Evolutionary conservation across 345 rosid species (phyloP).

Genomic region (Murraya paniculata): DNA sequence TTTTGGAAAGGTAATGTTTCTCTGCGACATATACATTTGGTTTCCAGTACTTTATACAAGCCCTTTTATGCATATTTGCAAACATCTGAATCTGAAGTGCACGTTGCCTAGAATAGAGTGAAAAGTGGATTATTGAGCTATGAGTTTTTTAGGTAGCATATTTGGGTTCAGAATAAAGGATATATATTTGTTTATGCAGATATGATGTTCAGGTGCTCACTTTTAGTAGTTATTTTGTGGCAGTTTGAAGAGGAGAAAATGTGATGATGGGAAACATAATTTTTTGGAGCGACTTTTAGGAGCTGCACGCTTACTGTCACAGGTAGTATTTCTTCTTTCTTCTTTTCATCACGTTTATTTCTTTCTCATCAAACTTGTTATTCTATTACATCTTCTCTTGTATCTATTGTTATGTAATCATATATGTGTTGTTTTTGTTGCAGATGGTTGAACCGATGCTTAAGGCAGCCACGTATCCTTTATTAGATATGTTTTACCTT

Average conservation of each 20-base stretch:
- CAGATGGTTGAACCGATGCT: slow-evolving; percentile 94
- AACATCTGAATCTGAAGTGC: neutral
- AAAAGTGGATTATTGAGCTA: neutral
- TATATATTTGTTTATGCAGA: neutral
- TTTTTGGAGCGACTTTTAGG: slow-evolving; percentile 79
- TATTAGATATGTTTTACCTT: neutral
- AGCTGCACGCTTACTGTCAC: slow-evolving; percentile 73
- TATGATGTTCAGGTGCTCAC: neutral
- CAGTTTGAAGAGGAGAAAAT: slow-evolving; percentile 75
- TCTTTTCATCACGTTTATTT: neutral
- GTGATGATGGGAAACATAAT: slow-evolving; percentile 54
- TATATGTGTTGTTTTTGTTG: slow-evolving; percentile 25
- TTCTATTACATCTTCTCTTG: neutral
- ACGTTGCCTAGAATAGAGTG: neutral
- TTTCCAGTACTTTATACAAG: neutral
- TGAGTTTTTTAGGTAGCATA: neutral
- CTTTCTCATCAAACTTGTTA: neutral
- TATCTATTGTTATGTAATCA: neutral
- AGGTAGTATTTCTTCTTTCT: slow-evolving; percentile 34
- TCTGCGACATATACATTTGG: neutral
- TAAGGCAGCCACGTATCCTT: slow-evolving; percentile 83
- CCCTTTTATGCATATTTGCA: neutral
- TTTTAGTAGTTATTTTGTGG: neutral
- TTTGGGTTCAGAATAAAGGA: neutral
- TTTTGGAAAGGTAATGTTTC: slow-evolving; percentile 65